phyloP scores from a whole-genome alignment of 2,329 filamentous ascomycete species.

The Colletotrichum sp. region DNA sequence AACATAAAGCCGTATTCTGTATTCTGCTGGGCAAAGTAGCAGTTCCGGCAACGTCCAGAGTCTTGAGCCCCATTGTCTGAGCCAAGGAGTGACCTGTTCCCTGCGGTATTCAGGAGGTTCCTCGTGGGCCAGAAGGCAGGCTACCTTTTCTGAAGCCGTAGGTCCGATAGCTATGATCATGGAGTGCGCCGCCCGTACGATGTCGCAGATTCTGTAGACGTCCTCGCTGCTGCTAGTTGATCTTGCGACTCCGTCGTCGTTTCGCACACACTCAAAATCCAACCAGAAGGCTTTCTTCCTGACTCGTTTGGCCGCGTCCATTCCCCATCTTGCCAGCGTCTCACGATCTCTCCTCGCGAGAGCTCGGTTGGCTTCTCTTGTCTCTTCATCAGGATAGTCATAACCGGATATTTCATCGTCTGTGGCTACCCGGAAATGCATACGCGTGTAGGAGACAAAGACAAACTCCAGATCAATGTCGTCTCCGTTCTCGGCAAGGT shows the following conservation, averaged over 20 bases:
- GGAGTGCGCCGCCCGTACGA: neutral
- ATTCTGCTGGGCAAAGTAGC: neutral
- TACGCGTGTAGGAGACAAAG: neutral
- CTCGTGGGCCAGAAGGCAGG: neutral
- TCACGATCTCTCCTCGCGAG: accelerated
- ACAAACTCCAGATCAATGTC: neutral
- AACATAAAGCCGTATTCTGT: neutral
- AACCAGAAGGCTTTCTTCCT: neutral
- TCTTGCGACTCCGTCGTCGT: neutral
- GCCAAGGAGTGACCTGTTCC: neutral
- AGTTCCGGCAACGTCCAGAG: neutral
- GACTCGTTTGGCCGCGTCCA: neutral
- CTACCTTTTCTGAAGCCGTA: neutral
- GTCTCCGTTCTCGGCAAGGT: neutral
- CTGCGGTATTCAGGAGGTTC: neutral
- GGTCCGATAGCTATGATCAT: neutral
- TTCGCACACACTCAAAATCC: neutral
- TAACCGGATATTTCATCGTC: neutral
- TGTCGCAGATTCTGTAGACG: neutral
- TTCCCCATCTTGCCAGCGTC: neutral
- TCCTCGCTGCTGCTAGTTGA: neutral
- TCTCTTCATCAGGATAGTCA: neutral
- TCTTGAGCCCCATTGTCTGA: neutral
- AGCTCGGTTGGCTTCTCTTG: neutral
- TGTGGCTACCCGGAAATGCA: neutral